Evolutionary conservation across 495 filamentous ascomycete genomes (phyloP), one percentile per base, ranked within the genome.

Genomic region (Tetracladium marchalianum): DNA sequence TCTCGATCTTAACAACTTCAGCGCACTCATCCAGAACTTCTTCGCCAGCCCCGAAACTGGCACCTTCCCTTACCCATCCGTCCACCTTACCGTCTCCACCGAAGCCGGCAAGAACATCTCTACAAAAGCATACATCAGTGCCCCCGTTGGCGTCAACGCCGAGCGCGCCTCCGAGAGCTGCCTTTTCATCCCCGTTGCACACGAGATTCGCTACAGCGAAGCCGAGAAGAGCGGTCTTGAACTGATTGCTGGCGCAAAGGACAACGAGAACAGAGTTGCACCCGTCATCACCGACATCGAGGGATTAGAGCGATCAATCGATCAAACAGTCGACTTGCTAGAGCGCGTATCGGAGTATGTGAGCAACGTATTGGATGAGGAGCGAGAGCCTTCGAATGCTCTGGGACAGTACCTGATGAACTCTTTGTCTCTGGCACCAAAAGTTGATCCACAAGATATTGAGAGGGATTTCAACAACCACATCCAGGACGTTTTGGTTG

Each of bases 381-480:
- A 76, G 61, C 62, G 62, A 46, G 71, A 77, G 58, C 70, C 89
- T 39, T 86, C 79, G 40, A 88, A 82, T 45, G 88, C 90, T 12
- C 73, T 98, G 49, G 92, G 92, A 43, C 93, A 97, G 68, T 94
- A 87, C 66, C 69, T 98, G 46, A 82, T 97, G 71, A 88, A 90
- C 67, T 81, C 90, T 31, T 73, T 98, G 41, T 85, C 84, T 41
- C 71, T 98, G 49, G 87, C 90, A 27, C 92, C 92, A 47, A 97
- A 96, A 73, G 92, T 98, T 7, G 84, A 92, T 49, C 72, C 81
- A 6, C 75, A 80, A 40, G 84, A 90, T 57, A 87, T 98, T 57
- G 92, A 98, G 74, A 66, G 82, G 57, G 90, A 96, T 72, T 98
- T 98, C 78, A 97, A 98, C 76, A 93, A 93, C 69, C 92, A 98